Base-by-base conservation (phyloP, 2,329 filamentous ascomycete genomes). In the Shiraia sp. region DNA sequence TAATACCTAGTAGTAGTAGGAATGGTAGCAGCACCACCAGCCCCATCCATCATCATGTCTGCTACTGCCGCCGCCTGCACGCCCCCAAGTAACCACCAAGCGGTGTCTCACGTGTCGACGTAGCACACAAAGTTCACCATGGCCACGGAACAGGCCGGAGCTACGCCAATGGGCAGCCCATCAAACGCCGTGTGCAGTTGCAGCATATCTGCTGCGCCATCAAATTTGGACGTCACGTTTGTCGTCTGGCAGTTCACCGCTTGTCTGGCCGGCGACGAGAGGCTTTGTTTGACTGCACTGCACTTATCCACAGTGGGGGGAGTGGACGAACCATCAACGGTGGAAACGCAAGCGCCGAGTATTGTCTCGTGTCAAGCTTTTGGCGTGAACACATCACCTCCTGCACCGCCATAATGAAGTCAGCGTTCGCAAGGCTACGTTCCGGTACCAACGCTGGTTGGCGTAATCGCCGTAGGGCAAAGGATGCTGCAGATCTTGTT, bases 401-500 rank as follows among this genome's bases (percentile, higher is more conserved):
- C 44, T 61, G 63, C 63, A 62, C 59, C 56, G 61, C 63, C 56
- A 59, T 55, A 50, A 61, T 61, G 57, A 65, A 57, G 60, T 65
- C 63, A 66, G 60, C 58, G 62, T 64, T 65, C 58, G 59, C 57
- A 56, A 63, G 55, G 57, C 60, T 57, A 47, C 45, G 42, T 61
- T 61, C n/a, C 58, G 61, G 62, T 66, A 63, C 57, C 59, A 61
- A 63, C 51, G 44, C 45, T 49, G n/a, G 52, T 51, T 60, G 62
- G 60, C 61, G 58, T 60, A 54, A 63, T 61, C 60, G 47, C 61
- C 59, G 63, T 54, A 58, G 52, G 59, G 55, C 57, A 63, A 59
- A 61, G 57, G 55, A 60, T 62, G 59, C 47, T 66, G 66, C 62
- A 66, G 65, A 70, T 69, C 66, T 68, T 65, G 59, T 66, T 65